Evolutionary conservation across 257 asterid genomes (phyloP).

Genomic region (Nicotiana tomentosiformis): DNA sequence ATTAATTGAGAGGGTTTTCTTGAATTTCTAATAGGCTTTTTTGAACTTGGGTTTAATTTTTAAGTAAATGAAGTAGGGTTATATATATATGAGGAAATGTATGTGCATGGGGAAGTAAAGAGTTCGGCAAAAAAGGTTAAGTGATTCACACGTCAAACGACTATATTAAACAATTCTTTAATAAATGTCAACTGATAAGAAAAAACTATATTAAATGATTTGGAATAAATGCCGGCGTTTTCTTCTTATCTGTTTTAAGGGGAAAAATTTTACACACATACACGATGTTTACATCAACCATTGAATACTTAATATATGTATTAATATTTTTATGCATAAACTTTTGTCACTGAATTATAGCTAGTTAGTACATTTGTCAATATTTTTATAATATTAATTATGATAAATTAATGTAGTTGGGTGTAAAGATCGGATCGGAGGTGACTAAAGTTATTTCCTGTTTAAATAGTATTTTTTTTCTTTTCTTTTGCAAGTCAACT

Average conservation of each 20-base stretch:
- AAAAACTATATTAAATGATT: not conserved
- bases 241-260: not conserved
- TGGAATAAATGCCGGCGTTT: not conserved
- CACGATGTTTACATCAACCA: not conserved
- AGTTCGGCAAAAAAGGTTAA: slow-evolving; percentile 1
- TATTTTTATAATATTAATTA: not conserved
- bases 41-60: not conserved
- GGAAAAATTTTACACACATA: not conserved
- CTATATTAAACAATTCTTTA: not conserved
- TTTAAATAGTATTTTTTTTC: not conserved
- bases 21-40: not conserved
- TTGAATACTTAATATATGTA: too few species aligned
- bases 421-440: not conserved
- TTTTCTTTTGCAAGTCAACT: not conserved
- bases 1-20: not conserved
- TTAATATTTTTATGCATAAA: too few species aligned
- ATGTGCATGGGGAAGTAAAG: slow-evolving; percentile 18
- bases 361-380: too few species aligned
- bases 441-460: too few species aligned
- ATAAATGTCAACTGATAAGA: slow-evolving; percentile 2
- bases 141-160: slow-evolving; percentile 15
- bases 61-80: not conserved
- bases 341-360: too few species aligned
- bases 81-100: not conserved
- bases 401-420: not conserved